phyloP scores from a whole-genome alignment of 1,284 basidiomycete species.

The Lentinula novae-zelandiae region DNA sequence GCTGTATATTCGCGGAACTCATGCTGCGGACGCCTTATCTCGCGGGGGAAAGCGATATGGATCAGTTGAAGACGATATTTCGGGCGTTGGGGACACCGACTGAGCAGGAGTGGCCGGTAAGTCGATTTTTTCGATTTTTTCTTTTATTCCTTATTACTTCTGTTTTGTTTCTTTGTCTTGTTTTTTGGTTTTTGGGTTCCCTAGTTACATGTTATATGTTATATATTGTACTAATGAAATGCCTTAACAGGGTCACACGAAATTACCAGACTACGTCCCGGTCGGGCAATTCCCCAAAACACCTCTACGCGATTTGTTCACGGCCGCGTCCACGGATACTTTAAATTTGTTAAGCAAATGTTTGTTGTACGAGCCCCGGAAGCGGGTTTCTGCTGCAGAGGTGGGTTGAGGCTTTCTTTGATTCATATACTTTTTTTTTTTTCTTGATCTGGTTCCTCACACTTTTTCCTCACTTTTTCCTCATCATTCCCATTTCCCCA shows the following conservation, averaged over 20 bases:
- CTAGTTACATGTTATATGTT: too few relatives aligned
- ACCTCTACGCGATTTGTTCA: conserved; percentile 83
- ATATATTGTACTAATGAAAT: not conserved
- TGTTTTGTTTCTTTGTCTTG: too few relatives aligned
- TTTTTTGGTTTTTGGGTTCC: too few relatives aligned
- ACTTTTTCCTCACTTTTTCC: too few relatives aligned
- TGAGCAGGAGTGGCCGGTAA: conserved; percentile 94
- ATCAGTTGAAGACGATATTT: conserved; percentile 94
- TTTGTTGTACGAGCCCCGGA: conserved; percentile 83
- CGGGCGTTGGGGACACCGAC: conserved; percentile 93
- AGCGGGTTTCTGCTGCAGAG: conserved; percentile 78
- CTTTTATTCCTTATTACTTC: too few relatives aligned
- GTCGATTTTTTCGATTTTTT: conserved; percentile 1
- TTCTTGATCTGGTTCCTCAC: too few relatives aligned
- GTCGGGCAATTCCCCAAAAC: conserved; percentile 82
- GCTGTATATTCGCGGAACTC: conserved; percentile 94
- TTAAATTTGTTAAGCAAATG: conserved; percentile 82
- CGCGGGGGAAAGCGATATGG: conserved; percentile 92
- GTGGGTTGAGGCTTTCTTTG: conserved; percentile 45
- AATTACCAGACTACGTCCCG: conserved; percentile 85
- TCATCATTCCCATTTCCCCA: too few relatives aligned
- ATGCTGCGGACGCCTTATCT: conserved; percentile 95
- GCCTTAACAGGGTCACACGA: conserved; percentile 70
- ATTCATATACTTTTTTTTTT: too few relatives aligned
- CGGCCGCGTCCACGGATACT: conserved; percentile 85